phyloP scores from a whole-genome alignment of 2,329 filamentous ascomycete genomes.

The Diaporthe humulicola region DNA sequence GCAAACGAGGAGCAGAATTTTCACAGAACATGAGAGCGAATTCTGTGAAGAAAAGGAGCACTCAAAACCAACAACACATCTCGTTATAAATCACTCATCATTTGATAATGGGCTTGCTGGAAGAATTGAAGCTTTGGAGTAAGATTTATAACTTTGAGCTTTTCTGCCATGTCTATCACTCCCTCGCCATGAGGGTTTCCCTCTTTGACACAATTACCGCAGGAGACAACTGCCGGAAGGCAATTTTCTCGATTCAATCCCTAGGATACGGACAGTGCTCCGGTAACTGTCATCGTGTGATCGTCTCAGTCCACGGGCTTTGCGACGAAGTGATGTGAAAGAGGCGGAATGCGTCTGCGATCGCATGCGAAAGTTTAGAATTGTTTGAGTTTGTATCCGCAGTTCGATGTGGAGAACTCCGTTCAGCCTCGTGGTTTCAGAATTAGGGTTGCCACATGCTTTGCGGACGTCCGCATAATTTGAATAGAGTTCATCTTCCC shows the following conservation, averaged over 20 bases:
- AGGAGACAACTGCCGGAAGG: background rate
- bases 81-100: background rate
- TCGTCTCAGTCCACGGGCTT: background rate
- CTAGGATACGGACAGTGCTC: background rate
- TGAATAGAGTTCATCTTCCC: no score
- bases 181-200: background rate
- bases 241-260: background rate
- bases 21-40: background rate
- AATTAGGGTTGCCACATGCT: background rate
- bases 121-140: background rate
- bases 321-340: no score
- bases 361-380: background rate
- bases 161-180: background rate
- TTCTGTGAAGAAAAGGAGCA: background rate
- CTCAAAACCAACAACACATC: fast-evolving
- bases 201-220: background rate
- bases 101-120: background rate
- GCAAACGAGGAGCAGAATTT: background rate
- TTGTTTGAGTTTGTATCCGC: background rate
- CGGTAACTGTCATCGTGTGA: background rate
- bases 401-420: background rate
- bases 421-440: background rate
- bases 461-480: background rate
- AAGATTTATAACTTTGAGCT: background rate
- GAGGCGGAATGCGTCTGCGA: background rate